Conservation (phyloP, 2,329 filamentous ascomycete species). For the Paraconiothyrium brasiliense region DNA sequence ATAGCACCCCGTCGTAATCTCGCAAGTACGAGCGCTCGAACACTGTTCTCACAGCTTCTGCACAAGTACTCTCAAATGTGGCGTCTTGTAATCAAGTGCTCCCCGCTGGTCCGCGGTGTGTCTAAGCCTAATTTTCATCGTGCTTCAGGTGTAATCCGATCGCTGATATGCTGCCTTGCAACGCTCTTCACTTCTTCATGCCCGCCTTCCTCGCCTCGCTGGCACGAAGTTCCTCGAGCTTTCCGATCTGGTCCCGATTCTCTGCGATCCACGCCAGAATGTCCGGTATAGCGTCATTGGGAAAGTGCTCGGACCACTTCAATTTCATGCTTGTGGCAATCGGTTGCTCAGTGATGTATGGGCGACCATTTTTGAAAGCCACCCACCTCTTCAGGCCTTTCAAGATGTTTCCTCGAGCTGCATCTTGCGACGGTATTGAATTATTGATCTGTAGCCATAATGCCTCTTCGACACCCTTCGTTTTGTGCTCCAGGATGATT, state of each 20-base stretch:
- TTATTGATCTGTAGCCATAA: constrained; percentile 60
- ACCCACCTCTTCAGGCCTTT: constrained; percentile 49
- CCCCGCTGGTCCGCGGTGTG: neutral
- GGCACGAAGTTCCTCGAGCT: constrained; percentile 39
- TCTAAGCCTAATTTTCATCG: too few species aligned
- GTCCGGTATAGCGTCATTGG: constrained; percentile 18
- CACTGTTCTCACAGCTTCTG: neutral
- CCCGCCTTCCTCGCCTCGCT: constrained; percentile 22
- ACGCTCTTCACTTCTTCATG: constrained; percentile 2
- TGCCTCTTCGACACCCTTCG: constrained; percentile 45
- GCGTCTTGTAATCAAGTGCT: neutral
- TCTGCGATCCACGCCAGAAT: constrained; percentile 41
- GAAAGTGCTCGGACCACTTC: constrained; percentile 34
- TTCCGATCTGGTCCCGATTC: constrained; percentile 43
- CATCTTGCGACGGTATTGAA: constrained; percentile 35
- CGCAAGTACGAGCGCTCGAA: neutral
- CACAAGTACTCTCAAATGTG: neutral
- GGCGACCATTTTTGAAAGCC: constrained; percentile 32
- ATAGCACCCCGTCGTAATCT: neutral
- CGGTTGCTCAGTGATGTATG: constrained; percentile 28
- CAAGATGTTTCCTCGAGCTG: constrained; percentile 33
- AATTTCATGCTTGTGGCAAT: constrained; percentile 24
- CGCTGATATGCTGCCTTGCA: neutral
- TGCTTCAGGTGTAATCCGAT: neutral
- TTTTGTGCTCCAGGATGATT: constrained; percentile 51